Base-by-base conservation (phyloP, 2,329 filamentous ascomycete genomes). In the Aspergillus pseudotamarii region DNA sequence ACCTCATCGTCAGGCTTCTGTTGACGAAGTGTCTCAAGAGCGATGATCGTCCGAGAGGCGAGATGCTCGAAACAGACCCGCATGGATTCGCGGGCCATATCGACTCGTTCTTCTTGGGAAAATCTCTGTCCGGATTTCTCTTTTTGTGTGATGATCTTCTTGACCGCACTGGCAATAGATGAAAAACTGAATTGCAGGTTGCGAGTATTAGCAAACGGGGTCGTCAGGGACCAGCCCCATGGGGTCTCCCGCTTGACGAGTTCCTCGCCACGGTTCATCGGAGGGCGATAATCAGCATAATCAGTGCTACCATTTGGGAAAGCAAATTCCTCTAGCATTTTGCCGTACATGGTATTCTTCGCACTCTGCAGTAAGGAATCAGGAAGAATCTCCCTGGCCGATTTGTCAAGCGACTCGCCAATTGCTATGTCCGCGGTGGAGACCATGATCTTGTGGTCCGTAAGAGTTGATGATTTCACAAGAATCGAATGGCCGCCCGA, bases 401-500 rank as follows among this genome's bases (percentile, higher is more conserved):
- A 85, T 79, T 98, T 97, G 81, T 99, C 95, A 38, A 99, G 82
- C 71, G 91, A 88, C 78, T 97, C 92, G 56, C 95, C 95, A 63
- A 97, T 82, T n/a, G 95, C 93, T 66, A 94, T 89, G 78, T 96
- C 93, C n/a, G 79, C 79, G 0, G 91, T 91, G 19, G 86, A 83
- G 21, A 90, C 93, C 30, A 98, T 79, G 63, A 96, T 87, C 54
- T 82, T 80, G 77, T 98, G 94, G 30, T 89, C 81, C 30, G 84
- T 87, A 2, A 95, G 81, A 3, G 84, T 84, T 45, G 81, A 80
- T 9, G 93, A 96, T 71, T 90, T 86, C 46, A 97, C 87, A 23
- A 99, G 87, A 75, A 96, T 87, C 0, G 94, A 94, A 80, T 99
- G 94, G 1, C 95, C 95, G 43, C 95, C 95, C 0, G 93, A 97